A percentile compares a stretch with the other conserved stretches of the same genome.
These are phyloP conservation scores for Funneliformis geosporum DNA, from an alignment of 192 early-diverging fungal species.

Conservation along the genomic window DNA sequence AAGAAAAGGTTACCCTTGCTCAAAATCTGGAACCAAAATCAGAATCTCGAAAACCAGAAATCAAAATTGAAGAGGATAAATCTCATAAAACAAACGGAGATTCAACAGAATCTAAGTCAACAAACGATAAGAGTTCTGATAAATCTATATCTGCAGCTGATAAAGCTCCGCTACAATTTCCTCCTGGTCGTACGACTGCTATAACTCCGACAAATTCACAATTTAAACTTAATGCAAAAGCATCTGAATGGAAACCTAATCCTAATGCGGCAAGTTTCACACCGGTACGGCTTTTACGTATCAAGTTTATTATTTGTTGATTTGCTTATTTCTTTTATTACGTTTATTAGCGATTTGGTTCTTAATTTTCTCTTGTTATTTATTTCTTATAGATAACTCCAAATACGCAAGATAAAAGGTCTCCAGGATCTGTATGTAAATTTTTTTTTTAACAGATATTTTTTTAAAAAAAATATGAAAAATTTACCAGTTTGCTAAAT, in stretches of 20 bases:
- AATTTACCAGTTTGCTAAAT: not conserved
- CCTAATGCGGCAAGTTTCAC: conserved; percentile 68
- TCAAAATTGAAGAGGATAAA: conserved; percentile 28
- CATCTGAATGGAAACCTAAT: conserved; percentile 77
- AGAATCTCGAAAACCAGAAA: conserved; percentile 12
- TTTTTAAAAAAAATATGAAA: not conserved
- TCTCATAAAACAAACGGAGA: conserved; percentile 12
- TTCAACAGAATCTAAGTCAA: not conserved
- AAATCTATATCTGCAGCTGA: conserved; percentile 33
- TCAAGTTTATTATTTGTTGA: conserved; percentile 17
- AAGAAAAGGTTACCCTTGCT: conserved; percentile 1
- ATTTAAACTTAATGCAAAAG: conserved; percentile 76
- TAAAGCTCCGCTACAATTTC: conserved; percentile 12
- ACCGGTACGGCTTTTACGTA: conserved; percentile 49
- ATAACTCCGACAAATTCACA: conserved; percentile 20
- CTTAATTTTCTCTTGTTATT: conserved; percentile 34
- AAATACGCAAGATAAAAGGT: conserved; percentile 27
- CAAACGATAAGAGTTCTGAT: conserved; percentile 5
- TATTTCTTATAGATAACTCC: conserved; percentile 24
- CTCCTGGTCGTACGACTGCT: not conserved
- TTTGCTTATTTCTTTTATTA: conserved; percentile 6
- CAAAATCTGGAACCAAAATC: conserved; percentile 11
- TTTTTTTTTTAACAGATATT: not conserved
- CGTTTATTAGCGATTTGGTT: conserved; percentile 32
- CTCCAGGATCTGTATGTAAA: conserved; percentile 27